These are phyloP conservation scores for Colletotrichum lini DNA, from an alignment of 2,329 filamentous ascomycete species.

Conservation along the genomic window DNA sequence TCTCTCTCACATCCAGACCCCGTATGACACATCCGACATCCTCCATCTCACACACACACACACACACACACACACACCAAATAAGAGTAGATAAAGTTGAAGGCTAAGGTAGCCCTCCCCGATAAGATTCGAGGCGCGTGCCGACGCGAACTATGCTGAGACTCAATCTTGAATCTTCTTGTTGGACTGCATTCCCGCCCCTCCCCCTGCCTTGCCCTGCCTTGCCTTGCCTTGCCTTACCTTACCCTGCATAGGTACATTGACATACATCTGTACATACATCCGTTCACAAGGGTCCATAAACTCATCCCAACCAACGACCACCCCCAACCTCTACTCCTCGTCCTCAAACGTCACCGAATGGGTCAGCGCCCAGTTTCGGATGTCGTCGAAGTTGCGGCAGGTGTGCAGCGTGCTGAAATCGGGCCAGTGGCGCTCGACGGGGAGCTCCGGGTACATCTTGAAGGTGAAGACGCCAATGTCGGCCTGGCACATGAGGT, in stretches of 20 bases:
- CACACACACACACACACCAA: neutral
- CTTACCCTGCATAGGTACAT: neutral
- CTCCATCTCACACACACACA: too few species aligned
- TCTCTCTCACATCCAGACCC: too few species aligned
- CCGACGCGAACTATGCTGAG: constrained; percentile 18
- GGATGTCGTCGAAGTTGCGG: constrained; percentile 66
- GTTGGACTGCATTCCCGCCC: neutral
- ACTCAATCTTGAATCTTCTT: constrained; percentile 4
- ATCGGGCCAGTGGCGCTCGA: constrained; percentile 67
- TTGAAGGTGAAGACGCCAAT: constrained; percentile 69
- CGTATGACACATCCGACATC: too few species aligned
- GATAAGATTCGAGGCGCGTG: neutral
- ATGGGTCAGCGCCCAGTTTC: constrained; percentile 67
- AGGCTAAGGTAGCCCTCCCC: neutral
- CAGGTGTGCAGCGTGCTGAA: constrained; percentile 68
- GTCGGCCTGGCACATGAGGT: constrained; percentile 69
- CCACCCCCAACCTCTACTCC: constrained; percentile 33
- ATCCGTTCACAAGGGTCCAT: neutral
- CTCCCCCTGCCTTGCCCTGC: too few species aligned
- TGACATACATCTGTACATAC: neutral
- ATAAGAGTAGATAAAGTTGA: neutral
- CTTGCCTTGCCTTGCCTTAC: too few species aligned
- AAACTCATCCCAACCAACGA: neutral
- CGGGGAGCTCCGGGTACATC: constrained; percentile 60
- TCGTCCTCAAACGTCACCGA: constrained; percentile 65